Evolutionary conservation across 345 rosid species (phyloP), one percentile per base, ranked within the genome.

Genomic region (Eucalyptus pauciflora): DNA sequence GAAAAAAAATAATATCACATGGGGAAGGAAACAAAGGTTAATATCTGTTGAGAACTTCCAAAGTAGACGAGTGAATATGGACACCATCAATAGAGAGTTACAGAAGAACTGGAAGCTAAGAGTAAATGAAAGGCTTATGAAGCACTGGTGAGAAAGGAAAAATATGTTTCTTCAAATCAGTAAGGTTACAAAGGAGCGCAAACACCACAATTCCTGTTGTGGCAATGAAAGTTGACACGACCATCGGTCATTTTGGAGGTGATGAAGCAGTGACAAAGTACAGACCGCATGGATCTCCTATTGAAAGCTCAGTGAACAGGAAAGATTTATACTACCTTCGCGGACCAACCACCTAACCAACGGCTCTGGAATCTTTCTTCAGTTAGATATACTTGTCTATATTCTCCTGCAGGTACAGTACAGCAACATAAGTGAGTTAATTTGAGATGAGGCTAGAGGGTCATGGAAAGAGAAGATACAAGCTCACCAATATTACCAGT

Each of bases 321-420:
- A 81, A 56, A 76, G 25, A 76, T 41, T 76, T 41, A 76, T 76
- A 76, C 27, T 76, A 93, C 94, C 93, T 92, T 87, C 9, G 67
- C 88, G 12, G 88, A 52, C 94, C 93, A 92, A 88, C 93, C 92
- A 87, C 94, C 93, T 24, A 93, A 89, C 93, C 93, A 91, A 86
- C 92, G 89, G 89, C 94, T 91, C 86, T 85, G 88, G 86, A 89
- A 92, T 89, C 90, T 89, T 62, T 90, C 88, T 29, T 87, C 64
- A 86, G 76, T 85, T 54, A 43, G 45, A 90, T 49, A 87, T 27
- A 31, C 80, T 81, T 31, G 51, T 50, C 50, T 76, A 87, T 88
- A 87, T 88, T 58, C 90, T 87, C 56, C 93, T 89, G 92, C 88
- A 86, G 25, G 48, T 41, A 41, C 48, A 76, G 48, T 41, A 41